Percentiles rank a stretch among this genome's conserved stretches.
phyloP scores from a whole-genome alignment of 805 yeast genomes.

The Maudiozyma pseudohumilis region DNA sequence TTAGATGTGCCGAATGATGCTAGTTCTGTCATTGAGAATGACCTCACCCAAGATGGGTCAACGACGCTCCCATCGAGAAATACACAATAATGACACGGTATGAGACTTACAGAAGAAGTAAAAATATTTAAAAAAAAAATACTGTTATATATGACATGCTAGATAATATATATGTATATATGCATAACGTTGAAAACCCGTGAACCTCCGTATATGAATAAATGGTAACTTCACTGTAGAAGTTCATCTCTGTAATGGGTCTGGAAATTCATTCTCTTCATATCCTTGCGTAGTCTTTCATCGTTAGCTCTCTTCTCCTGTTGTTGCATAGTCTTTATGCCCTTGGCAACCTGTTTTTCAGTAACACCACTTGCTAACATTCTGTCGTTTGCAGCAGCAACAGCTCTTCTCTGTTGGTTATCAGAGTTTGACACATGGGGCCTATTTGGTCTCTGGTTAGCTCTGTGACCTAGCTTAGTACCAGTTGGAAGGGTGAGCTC shows the following conservation, averaged over 20 bases:
- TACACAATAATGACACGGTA: background rate
- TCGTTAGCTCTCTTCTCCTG: conserved; percentile 37
- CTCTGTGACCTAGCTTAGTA: conserved; percentile 68
- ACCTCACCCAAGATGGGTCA: background rate
- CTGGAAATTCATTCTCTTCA: conserved; percentile 70
- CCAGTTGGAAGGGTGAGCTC: conserved; percentile 74
- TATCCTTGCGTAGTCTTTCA: conserved; percentile 39
- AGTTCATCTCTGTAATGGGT: conserved; percentile 74
- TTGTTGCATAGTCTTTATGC: conserved; percentile 36
- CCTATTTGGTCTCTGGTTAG: conserved; percentile 59
- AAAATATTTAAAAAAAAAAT: background rate
- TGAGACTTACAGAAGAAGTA: background rate
- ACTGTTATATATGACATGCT: background rate
- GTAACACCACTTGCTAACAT: conserved; percentile 48
- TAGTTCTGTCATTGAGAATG: conserved; percentile 6
- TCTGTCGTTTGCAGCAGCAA: conserved; percentile 70
- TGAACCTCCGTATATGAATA: background rate
- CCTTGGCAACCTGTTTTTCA: conserved; percentile 46
- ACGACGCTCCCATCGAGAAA: background rate
- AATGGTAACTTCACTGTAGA: conserved; percentile 27
- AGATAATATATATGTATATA: background rate
- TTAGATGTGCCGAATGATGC: conserved; percentile 6
- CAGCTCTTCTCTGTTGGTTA: conserved; percentile 50
- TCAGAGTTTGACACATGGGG: conserved; percentile 45
- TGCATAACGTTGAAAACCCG: background rate